Percentiles rank a stretch among this genome's conserved stretches.
phyloP scores from a whole-genome alignment of 495 filamentous ascomycete species.

The Tuber brumale region DNA sequence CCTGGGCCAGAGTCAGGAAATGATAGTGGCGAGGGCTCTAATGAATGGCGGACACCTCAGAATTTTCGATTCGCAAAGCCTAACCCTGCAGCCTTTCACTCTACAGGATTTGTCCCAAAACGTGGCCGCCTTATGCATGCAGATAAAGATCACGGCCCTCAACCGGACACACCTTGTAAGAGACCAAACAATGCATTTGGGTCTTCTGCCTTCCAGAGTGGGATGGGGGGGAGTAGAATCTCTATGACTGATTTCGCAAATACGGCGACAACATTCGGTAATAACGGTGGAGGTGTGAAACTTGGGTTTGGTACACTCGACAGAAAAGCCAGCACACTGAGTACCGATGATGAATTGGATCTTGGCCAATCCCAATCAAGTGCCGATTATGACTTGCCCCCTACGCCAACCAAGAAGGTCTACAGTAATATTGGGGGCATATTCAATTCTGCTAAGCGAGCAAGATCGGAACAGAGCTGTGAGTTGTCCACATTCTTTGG shows the following conservation, averaged over 20 bases:
- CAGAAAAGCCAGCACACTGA: slow-evolving; percentile 35
- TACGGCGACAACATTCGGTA: slow-evolving; percentile 40
- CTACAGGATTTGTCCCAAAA: slow-evolving; percentile 90
- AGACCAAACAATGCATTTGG: slow-evolving; percentile 54
- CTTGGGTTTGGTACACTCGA: slow-evolving; percentile 17
- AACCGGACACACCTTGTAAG: slow-evolving; percentile 94
- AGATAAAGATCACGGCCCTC: slow-evolving; percentile 54
- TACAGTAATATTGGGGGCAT: slow-evolving; percentile 33
- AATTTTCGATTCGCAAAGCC: slow-evolving; percentile 79
- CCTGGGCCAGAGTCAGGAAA: slow-evolving; percentile 47
- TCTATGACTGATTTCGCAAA: slow-evolving; percentile 56
- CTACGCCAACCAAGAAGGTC: slow-evolving; percentile 82
- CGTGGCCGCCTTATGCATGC: slow-evolving; percentile 51
- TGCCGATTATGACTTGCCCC: slow-evolving; percentile 67
- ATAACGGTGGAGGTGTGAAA: slow-evolving; percentile 42
- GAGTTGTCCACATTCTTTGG: slow-evolving; percentile 8
- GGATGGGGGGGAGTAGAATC: slow-evolving; percentile 53
- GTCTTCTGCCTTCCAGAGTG: slow-evolving; percentile 53
- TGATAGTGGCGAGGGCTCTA: slow-evolving; percentile 27
- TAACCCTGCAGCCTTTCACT: slow-evolving; percentile 79
- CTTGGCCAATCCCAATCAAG: slow-evolving; percentile 22
- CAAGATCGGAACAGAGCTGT: slow-evolving; percentile 36
- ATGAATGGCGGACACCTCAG: slow-evolving; percentile 61
- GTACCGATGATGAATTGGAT: slow-evolving; percentile 36
- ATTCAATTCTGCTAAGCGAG: slow-evolving; percentile 31